These are phyloP conservation scores for Aspergillus costaricaensis DNA, from an alignment of 2,329 filamentous ascomycete species.

Conservation along the genomic window DNA sequence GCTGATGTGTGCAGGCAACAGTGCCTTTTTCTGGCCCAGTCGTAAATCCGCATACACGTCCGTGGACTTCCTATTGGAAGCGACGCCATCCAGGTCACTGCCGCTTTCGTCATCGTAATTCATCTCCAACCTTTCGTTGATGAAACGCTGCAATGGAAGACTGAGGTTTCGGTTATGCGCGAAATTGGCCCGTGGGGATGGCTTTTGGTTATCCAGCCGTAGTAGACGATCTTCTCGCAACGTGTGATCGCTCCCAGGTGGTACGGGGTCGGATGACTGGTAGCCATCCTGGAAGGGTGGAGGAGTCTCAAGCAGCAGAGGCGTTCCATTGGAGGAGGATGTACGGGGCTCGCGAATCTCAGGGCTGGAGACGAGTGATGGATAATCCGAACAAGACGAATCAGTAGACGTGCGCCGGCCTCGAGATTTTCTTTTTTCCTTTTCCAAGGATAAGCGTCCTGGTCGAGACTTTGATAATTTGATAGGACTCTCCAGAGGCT, in stretches of 20 bases:
- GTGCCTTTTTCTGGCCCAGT: background rate
- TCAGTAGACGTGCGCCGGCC: constrained; percentile 31
- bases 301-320: constrained; percentile 26
- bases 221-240: constrained; percentile 36
- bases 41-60: constrained; percentile 29
- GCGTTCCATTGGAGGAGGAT: constrained; percentile 31
- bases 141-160: constrained; percentile 42
- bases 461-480: constrained; percentile 32
- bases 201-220: constrained; percentile 29
- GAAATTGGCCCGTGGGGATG: constrained; percentile 24
- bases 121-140: constrained; percentile 39
- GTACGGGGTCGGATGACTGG: constrained; percentile 19
- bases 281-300: constrained; percentile 25
- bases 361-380: constrained; percentile 34
- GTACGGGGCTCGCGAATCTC: constrained; percentile 29
- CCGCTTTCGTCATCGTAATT: constrained; percentile 25
- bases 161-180: constrained; percentile 38
- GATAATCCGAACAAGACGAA: constrained; percentile 38
- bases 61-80: constrained; percentile 17
- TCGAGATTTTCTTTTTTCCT: constrained; percentile 19
- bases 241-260: constrained; percentile 28
- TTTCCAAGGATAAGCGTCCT: constrained; percentile 24
- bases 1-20: constrained; percentile 19
- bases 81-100: constrained; percentile 14
- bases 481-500: constrained; percentile 37